phyloP scores from a whole-genome alignment of 2,329 filamentous ascomycete genomes.

The Trichoderma polysporum region DNA sequence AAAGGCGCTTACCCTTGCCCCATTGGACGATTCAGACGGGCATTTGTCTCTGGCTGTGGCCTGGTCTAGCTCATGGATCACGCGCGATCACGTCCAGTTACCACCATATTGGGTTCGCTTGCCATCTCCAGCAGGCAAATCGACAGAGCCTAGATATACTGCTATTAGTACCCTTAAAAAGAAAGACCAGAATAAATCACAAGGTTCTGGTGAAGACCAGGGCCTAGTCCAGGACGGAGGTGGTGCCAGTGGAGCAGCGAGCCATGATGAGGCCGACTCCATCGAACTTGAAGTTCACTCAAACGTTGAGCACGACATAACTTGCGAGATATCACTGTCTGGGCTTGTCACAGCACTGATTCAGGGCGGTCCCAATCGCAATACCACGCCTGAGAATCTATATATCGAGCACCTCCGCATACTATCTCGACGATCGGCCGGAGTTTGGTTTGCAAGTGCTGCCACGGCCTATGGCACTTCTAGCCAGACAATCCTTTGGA shows the following conservation, averaged over 20 bases:
- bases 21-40: slow-evolving; percentile 60
- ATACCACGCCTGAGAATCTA: slow-evolving; percentile 37
- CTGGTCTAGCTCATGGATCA: slow-evolving; percentile 58
- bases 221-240: slow-evolving; percentile 5
- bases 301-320: slow-evolving; percentile 36
- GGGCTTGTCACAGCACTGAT: slow-evolving; percentile 48
- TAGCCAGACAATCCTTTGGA: slow-evolving; percentile 58
- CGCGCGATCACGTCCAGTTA: slow-evolving; percentile 50
- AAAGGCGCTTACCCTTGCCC: slow-evolving; percentile 52
- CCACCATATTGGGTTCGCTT: slow-evolving; percentile 61
- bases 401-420: slow-evolving; percentile 50
- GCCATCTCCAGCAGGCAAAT: slow-evolving; percentile 33
- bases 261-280: slow-evolving; percentile 35
- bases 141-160: not conserved
- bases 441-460: slow-evolving; percentile 58
- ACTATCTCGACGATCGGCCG: slow-evolving; percentile 36
- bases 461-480: slow-evolving; percentile 56
- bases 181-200: slow-evolving; percentile 5
- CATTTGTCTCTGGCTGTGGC: slow-evolving; percentile 56
- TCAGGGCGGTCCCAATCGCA: slow-evolving; percentile 35
- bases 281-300: slow-evolving; percentile 33
- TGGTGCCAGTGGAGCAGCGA: not conserved
- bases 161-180: not conserved
- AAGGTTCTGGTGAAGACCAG: slow-evolving; percentile 7
- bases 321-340: slow-evolving; percentile 50